Percentiles rank a stretch among this genome's conserved stretches.
Conservation (phyloP, 2,329 filamentous ascomycete genomes). For the Ophiostoma sp. region DNA sequence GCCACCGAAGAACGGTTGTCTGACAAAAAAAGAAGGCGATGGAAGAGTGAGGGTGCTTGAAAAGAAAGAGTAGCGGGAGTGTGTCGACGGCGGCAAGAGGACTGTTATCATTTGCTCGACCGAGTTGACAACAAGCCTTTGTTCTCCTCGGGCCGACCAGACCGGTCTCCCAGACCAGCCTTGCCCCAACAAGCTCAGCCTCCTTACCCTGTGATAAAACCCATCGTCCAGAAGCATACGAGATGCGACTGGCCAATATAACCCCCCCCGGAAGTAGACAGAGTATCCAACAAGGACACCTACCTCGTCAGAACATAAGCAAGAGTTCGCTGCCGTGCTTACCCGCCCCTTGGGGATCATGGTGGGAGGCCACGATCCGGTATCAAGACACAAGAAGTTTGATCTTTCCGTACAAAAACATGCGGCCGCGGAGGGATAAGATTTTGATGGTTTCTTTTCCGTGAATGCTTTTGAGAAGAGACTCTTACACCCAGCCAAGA, state of each 20-base stretch:
- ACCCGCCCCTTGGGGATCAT: not conserved
- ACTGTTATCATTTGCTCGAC: not conserved
- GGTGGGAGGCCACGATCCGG: not conserved
- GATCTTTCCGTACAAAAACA: conserved; percentile 72
- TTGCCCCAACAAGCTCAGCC: not conserved
- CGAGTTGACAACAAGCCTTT: not conserved
- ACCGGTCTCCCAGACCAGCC: not conserved
- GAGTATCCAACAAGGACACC: not conserved
- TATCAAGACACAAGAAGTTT: conserved; percentile 33
- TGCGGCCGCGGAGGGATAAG: conserved; percentile 86
- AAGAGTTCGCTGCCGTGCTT: not conserved
- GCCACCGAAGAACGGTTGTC: not conserved
- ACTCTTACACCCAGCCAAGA: not conserved
- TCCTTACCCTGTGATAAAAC: not conserved
- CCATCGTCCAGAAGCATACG: conserved; percentile 3
- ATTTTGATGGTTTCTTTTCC: conserved; percentile 93
- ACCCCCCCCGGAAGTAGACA: not conserved
- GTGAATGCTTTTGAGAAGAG: conserved; percentile 45
- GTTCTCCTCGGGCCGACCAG: not conserved
- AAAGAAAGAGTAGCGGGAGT: not conserved
- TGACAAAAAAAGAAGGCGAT: not conserved
- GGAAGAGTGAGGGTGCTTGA: conserved; percentile 21
- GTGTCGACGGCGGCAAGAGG: conserved; percentile 5
- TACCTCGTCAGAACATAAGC: not conserved
- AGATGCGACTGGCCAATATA: not conserved